Evolutionary conservation across 1,139 yeast species (phyloP).

Genomic region (Wickerhamomyces sp.): DNA sequence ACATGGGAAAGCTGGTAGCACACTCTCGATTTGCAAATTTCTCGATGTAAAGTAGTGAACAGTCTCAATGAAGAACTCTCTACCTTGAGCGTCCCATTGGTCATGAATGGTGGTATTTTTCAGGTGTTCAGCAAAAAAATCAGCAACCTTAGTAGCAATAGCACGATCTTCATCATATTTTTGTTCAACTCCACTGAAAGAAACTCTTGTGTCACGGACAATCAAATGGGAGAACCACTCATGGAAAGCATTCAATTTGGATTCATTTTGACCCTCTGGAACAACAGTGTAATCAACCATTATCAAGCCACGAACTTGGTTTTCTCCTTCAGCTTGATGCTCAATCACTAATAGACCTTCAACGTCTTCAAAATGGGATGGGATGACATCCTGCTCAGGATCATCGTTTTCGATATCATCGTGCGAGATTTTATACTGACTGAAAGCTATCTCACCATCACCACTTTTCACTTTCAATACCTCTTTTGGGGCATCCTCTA

Average conservation of each 20-base stretch:
- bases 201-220: conserved; percentile 27
- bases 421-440: background rate
- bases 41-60: conserved; percentile 46
- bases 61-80: conserved; percentile 34
- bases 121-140: conserved; percentile 37
- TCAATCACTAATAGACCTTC: conserved; percentile 26
- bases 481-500: conserved; percentile 2
- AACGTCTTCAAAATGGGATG: conserved; percentile 7
- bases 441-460: background rate
- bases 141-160: conserved; percentile 27
- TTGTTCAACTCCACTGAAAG: conserved; percentile 16
- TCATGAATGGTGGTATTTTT: conserved; percentile 45
- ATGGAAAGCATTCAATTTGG: conserved; percentile 22
- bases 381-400: conserved; percentile 2
- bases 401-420: background rate
- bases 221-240: conserved; percentile 33
- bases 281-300: conserved; percentile 18
- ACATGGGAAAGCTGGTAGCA: conserved; percentile 62
- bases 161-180: conserved; percentile 10
- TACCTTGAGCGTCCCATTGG: conserved; percentile 45
- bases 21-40: conserved; percentile 45
- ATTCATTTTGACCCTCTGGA: conserved; percentile 9
- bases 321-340: conserved; percentile 23
- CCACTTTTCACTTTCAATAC: background rate
- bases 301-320: conserved; percentile 30